Evolutionary conservation across 1,284 basidiomycete genomes (phyloP).

Genomic region (Cutaneotrichosporon dermatis): DNA sequence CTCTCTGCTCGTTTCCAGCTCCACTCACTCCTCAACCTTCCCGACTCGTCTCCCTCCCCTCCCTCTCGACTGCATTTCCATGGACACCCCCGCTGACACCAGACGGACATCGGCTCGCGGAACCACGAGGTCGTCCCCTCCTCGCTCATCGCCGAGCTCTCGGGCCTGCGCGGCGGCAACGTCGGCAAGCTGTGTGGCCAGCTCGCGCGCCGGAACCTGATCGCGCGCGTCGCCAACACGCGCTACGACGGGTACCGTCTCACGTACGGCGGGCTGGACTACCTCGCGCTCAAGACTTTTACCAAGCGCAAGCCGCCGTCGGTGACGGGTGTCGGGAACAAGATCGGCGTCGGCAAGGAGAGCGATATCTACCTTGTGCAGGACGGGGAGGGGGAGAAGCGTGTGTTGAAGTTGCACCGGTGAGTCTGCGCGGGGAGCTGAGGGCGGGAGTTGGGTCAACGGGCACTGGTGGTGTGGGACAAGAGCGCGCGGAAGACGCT

Average conservation of each 20-base stretch:
- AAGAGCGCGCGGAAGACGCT: no score
- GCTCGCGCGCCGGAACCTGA: constrained; percentile 84
- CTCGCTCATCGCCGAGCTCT: constrained; percentile 81
- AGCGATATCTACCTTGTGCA: constrained; percentile 95
- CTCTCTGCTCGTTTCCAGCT: no score
- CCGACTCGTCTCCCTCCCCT: no score
- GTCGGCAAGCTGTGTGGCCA: constrained; percentile 89
- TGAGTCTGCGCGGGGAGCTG: constrained; percentile 34
- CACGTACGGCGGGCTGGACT: constrained; percentile 97
- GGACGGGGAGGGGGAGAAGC: constrained; percentile 71
- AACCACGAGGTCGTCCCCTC: constrained; percentile 96
- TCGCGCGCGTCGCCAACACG: constrained; percentile 83
- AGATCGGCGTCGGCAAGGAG: constrained; percentile 98
- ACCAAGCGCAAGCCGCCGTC: constrained; percentile 75
- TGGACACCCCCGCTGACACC: constrained; percentile 6
- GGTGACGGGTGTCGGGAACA: constrained; percentile 78
- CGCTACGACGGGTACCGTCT: constrained; percentile 96
- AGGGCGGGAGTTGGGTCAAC: no score
- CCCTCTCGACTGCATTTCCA: no score
- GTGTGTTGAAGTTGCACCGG: constrained; percentile 91
- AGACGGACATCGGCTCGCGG: constrained; percentile 97
- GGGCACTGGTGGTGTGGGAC: no score
- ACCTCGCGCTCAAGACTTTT: constrained; percentile 85
- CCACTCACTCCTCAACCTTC: no score
- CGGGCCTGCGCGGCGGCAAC: constrained; percentile 81